Conservation (phyloP, 2,329 filamentous ascomycete species). For the Nemania sp. region DNA sequence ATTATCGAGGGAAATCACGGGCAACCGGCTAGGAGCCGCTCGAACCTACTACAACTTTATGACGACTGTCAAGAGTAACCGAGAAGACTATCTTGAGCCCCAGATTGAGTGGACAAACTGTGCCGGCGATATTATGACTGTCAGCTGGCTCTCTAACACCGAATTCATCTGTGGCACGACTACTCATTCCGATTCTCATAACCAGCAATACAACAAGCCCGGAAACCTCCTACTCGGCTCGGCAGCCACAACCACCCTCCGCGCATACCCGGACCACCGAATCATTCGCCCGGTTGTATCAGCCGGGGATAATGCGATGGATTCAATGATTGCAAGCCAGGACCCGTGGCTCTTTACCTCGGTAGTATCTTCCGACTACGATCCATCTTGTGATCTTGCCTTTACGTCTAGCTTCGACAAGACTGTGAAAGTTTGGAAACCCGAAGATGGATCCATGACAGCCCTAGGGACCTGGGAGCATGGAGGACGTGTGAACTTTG, state of each 20-base stretch:
- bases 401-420: constrained; percentile 67
- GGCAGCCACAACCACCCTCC: constrained; percentile 48
- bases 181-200: constrained; percentile 64
- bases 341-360: constrained; percentile 68
- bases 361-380: constrained; percentile 65
- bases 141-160: constrained; percentile 60
- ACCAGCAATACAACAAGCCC: constrained; percentile 69
- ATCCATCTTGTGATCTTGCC: constrained; percentile 48
- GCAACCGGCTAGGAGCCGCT: constrained; percentile 49
- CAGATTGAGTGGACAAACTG: constrained; percentile 63
- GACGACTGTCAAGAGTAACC: constrained; percentile 49
- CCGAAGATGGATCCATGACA: constrained; percentile 50
- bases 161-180: constrained; percentile 66
- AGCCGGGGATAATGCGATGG: constrained; percentile 58
- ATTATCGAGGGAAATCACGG: constrained; percentile 54
- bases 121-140: constrained; percentile 63
- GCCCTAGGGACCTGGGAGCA: constrained; percentile 59
- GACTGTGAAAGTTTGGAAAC: constrained; percentile 64
- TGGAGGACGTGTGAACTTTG: constrained; percentile 65
- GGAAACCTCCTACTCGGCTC: constrained; percentile 65
- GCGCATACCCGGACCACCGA: constrained; percentile 60
- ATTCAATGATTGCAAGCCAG: constrained; percentile 62
- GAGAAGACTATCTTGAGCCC: constrained; percentile 57
- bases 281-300: constrained; percentile 58
- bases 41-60: constrained; percentile 51